Percentiles rank a stretch among this genome's conserved stretches.
phyloP scores from a whole-genome alignment of 2,329 filamentous ascomycete species.

The Aspergillus luchuensis region DNA sequence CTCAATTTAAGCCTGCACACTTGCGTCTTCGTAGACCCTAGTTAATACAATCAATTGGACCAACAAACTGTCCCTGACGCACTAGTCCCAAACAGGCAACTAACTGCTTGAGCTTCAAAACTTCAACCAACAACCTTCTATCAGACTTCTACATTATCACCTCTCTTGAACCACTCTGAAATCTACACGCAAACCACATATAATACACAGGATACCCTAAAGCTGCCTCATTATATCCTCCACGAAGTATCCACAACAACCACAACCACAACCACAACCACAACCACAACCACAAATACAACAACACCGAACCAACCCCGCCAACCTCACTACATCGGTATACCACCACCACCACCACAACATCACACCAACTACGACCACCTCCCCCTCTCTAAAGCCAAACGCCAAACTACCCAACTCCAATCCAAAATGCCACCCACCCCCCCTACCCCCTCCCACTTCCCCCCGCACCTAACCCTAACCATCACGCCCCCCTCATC shows the following conservation, averaged over 20 bases:
- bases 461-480: slow-evolving; percentile 46
- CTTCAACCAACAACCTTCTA: not conserved
- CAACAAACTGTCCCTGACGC: not conserved
- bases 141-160: not conserved
- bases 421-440: slow-evolving; percentile 30
- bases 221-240: not conserved
- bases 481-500: slow-evolving; percentile 45
- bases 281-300: not conserved
- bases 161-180: no score
- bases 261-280: not conserved
- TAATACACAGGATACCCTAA: no score
- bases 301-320: not conserved
- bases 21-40: not conserved
- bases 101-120: not conserved
- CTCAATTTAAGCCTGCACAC: not conserved
- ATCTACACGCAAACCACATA: no score
- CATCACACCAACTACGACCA: no score
- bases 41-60: not conserved
- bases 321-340: not conserved
- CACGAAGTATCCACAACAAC: not conserved
- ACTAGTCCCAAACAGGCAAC: not conserved
- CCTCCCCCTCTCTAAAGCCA: not conserved
- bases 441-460: slow-evolving; percentile 48
- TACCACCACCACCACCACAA: not conserved
- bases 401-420: not conserved